phyloP scores from a whole-genome alignment of 805 yeast genomes.

The Groenewaldozyma tartarivorans region DNA sequence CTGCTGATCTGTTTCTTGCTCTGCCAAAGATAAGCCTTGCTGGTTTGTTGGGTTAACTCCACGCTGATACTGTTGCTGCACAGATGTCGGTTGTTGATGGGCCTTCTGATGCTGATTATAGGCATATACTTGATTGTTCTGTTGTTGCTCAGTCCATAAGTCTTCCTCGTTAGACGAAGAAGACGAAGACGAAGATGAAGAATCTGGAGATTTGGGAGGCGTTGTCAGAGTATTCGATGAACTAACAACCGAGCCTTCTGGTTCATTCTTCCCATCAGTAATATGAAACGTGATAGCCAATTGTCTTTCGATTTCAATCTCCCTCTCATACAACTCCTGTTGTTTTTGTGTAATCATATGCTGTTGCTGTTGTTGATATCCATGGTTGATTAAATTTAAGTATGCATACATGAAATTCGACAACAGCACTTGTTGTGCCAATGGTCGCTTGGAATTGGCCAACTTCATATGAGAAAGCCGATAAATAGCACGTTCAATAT shows the following conservation, averaged over 20 bases:
- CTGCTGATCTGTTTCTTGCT: not conserved
- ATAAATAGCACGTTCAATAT: slow-evolving; percentile 93
- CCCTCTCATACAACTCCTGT: slow-evolving; percentile 3
- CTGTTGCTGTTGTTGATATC: slow-evolving; percentile 29
- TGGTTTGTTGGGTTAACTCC: not conserved
- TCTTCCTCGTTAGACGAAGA: not conserved
- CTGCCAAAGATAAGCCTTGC: not conserved
- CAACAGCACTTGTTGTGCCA: slow-evolving; percentile 83
- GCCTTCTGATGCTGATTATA: not conserved
- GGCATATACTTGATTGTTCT: not conserved
- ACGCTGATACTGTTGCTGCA: not conserved
- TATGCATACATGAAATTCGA: slow-evolving; percentile 98
- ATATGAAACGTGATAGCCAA: not conserved
- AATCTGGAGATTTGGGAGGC: not conserved
- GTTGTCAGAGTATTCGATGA: not conserved
- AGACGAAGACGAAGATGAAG: not conserved
- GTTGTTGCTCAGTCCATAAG: not conserved
- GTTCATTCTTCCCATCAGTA: not conserved
- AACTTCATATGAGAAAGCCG: slow-evolving; percentile 84
- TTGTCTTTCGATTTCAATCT: not conserved
- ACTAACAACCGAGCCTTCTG: not conserved
- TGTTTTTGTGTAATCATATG: slow-evolving; percentile 14
- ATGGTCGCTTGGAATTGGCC: slow-evolving; percentile 86
- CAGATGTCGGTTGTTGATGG: not conserved
- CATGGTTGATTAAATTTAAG: slow-evolving; percentile 88